Conservation (phyloP, 2,329 filamentous ascomycete species). For the Gnomoniopsis smithogilvyi region DNA sequence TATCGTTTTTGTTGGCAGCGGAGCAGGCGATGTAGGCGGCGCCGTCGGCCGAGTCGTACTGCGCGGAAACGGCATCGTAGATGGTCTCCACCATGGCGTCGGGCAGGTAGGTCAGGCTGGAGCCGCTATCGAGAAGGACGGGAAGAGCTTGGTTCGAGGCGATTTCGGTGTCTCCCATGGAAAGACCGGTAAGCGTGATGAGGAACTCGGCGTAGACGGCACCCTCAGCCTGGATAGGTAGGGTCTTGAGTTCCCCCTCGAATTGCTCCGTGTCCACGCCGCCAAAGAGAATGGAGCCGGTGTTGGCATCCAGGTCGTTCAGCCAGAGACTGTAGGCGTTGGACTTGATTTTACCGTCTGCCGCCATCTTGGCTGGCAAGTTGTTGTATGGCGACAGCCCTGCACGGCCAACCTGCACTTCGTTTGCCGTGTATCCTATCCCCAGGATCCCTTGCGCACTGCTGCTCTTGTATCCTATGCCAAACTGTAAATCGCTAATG, state of each 20-base stretch:
- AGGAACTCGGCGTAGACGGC: slow-evolving; percentile 60
- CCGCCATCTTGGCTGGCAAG: slow-evolving; percentile 62
- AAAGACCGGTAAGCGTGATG: slow-evolving; percentile 63
- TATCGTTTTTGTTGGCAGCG: slow-evolving; percentile 36
- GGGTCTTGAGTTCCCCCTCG: slow-evolving; percentile 57
- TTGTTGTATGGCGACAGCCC: slow-evolving; percentile 60
- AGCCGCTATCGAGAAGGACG: slow-evolving; percentile 70
- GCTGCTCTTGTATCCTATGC: slow-evolving; percentile 63
- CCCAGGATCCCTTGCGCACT: slow-evolving; percentile 74
- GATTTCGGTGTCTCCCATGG: slow-evolving; percentile 39
- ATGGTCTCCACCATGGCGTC: slow-evolving; percentile 50
- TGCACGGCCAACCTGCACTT: slow-evolving; percentile 65
- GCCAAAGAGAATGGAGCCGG: slow-evolving; percentile 70
- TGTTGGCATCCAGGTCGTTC: slow-evolving; percentile 64
- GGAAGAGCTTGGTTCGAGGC: slow-evolving; percentile 51
- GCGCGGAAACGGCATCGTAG: slow-evolving; percentile 55
- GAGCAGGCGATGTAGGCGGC: slow-evolving; percentile 61
- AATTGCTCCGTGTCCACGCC: slow-evolving; percentile 69
- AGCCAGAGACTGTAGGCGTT: slow-evolving; percentile 74
- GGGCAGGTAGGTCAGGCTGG: slow-evolving; percentile 65
- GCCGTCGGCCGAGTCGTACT: slow-evolving; percentile 50
- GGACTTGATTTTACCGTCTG: slow-evolving; percentile 58
- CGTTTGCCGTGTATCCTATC: slow-evolving; percentile 77
- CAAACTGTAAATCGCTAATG: slow-evolving; percentile 63
- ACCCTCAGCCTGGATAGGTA: slow-evolving; percentile 60